Evolutionary conservation across 176 grass and related monocot genomes (phyloP).

Genomic region (Paspalum notatum): DNA sequence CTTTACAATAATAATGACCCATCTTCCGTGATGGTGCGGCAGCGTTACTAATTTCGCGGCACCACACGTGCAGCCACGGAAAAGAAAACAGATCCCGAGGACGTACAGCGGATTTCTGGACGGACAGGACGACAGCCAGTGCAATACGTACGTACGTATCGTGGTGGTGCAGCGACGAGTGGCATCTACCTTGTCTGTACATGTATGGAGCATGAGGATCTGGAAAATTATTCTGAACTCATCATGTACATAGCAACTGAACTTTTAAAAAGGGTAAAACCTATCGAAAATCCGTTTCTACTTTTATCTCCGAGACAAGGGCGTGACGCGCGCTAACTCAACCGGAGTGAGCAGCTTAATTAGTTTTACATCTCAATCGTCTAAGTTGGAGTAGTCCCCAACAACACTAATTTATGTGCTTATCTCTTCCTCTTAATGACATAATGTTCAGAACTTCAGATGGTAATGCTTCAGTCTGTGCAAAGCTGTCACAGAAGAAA

Average conservation of each 20-base stretch:
- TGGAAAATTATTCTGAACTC: background rate
- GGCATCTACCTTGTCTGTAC: background rate
- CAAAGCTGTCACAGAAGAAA: background rate
- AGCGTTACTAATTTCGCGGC: slow-evolving; percentile 25
- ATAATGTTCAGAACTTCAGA: background rate
- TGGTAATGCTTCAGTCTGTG: background rate
- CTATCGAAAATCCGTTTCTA: background rate
- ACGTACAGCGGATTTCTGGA: slow-evolving; percentile 19
- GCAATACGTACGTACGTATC: background rate
- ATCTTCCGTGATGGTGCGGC: slow-evolving; percentile 5
- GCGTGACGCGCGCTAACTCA: too few relatives aligned
- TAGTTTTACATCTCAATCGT: too few relatives aligned
- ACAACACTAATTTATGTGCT: too few relatives aligned
- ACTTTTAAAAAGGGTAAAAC: background rate
- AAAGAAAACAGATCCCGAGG: slow-evolving; percentile 45
- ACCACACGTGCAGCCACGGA: slow-evolving; percentile 12
- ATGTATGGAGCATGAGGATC: background rate
- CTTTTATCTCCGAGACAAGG: background rate
- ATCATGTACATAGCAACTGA: background rate
- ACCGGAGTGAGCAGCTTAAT: too few relatives aligned
- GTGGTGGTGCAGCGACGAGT: background rate
- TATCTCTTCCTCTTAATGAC: too few relatives aligned
- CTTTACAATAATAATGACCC: background rate
- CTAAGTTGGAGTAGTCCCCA: too few relatives aligned
- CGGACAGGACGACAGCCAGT: background rate